These are phyloP conservation scores for Tolypocladium sp. DNA, from an alignment of 2,329 filamentous ascomycete species.

Conservation along the genomic window DNA sequence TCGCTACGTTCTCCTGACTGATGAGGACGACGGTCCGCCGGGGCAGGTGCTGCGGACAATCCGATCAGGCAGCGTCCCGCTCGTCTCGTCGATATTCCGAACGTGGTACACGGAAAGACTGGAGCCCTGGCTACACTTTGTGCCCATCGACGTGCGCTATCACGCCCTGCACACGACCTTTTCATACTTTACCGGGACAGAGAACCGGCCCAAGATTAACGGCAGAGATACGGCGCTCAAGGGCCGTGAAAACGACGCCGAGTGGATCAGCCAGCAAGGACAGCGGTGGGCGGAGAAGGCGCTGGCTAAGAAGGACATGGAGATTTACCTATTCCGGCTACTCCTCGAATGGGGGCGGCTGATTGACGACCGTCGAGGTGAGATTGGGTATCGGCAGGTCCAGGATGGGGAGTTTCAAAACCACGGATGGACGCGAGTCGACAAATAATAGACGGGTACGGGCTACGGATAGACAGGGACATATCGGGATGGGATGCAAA, in stretches of 20 bases:
- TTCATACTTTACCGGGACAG: slow-evolving; percentile 61
- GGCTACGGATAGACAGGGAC: background rate
- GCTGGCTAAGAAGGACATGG: slow-evolving; percentile 64
- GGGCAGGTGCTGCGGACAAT: slow-evolving; percentile 51
- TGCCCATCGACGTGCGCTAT: slow-evolving; percentile 65
- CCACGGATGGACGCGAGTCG: slow-evolving; percentile 16
- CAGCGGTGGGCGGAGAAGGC: slow-evolving; percentile 55
- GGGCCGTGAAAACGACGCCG: slow-evolving; percentile 40
- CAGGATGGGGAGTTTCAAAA: slow-evolving; percentile 18
- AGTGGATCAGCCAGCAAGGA: slow-evolving; percentile 58
- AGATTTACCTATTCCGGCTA: slow-evolving; percentile 70
- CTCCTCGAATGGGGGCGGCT: slow-evolving; percentile 69
- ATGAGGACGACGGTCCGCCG: slow-evolving; percentile 61
- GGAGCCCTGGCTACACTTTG: slow-evolving; percentile 70
- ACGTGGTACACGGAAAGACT: slow-evolving; percentile 74
- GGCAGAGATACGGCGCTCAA: slow-evolving; percentile 38
- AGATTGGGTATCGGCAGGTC: slow-evolving; percentile 25
- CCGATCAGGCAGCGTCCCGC: slow-evolving; percentile 56
- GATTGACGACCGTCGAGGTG: slow-evolving; percentile 50
- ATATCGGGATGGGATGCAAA: background rate
- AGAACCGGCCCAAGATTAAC: slow-evolving; percentile 29
- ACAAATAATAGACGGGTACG: background rate
- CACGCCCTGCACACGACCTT: slow-evolving; percentile 67
- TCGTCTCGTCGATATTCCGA: slow-evolving; percentile 63
- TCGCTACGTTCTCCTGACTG: slow-evolving; percentile 63